Evolutionary conservation across 1,139 yeast species (phyloP).

Genomic region (Debaryomyces singareniensis): DNA sequence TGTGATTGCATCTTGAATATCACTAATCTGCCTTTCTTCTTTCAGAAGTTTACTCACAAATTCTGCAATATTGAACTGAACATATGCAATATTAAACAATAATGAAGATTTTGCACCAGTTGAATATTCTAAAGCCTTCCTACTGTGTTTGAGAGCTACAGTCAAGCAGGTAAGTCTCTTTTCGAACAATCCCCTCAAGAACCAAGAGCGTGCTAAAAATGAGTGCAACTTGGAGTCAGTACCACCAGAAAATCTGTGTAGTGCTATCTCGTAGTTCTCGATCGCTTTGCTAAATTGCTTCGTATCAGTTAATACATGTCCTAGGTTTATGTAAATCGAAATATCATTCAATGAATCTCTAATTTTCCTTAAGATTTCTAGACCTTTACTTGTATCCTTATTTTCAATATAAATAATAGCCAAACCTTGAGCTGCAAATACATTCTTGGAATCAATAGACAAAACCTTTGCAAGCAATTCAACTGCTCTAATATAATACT

Average conservation of each 20-base stretch:
- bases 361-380: conserved; percentile 81
- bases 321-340: conserved; percentile 78
- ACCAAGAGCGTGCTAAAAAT: conserved; percentile 87
- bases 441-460: conserved; percentile 76
- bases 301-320: conserved; percentile 79
- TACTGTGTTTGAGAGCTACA: conserved; percentile 58
- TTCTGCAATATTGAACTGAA: conserved; percentile 86
- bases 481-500: conserved; percentile 79
- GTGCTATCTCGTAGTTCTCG: conserved; percentile 81
- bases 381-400: conserved; percentile 68
- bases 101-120: conserved; percentile 39
- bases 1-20: conserved; percentile 50
- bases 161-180: conserved; percentile 54
- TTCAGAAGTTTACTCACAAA: conserved; percentile 59
- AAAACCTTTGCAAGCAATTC: conserved; percentile 87
- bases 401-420: conserved; percentile 91
- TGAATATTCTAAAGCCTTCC: conserved; percentile 44
- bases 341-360: conserved; percentile 86
- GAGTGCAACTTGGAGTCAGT: conserved; percentile 61
- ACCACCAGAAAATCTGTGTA: conserved; percentile 58
- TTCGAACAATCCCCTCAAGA: conserved; percentile 69
- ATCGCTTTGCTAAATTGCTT: conserved; percentile 81
- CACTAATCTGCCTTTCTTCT: conserved; percentile 54
- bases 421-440: conserved; percentile 96
- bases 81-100: conserved; percentile 75